A percentile compares a stretch with the other conserved stretches of the same genome.
These are phyloP conservation scores for Candida odintsovae DNA, from an alignment of 805 yeast species.

Conservation along the genomic window DNA sequence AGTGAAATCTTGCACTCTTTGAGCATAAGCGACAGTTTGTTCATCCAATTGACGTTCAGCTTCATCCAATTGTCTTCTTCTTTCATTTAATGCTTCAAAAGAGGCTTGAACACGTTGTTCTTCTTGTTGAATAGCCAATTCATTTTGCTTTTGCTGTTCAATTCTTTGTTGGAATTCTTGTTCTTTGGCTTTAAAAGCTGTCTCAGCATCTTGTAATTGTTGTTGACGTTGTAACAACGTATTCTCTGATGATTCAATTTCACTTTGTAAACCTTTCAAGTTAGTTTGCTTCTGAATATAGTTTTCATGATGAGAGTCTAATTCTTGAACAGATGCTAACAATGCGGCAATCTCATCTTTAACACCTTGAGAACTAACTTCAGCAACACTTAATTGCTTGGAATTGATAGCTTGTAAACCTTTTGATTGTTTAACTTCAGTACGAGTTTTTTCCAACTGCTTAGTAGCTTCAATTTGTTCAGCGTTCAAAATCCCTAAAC, in stretches of 20 bases:
- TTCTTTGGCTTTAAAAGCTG: constrained; percentile 15
- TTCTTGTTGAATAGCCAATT: constrained; percentile 30
- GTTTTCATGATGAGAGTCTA: constrained; percentile 33
- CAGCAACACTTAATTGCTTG: constrained; percentile 64
- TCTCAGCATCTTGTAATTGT: constrained; percentile 12
- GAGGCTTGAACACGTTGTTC: constrained; percentile 29
- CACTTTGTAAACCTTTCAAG: constrained; percentile 23
- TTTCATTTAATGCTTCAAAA: constrained; percentile 29
- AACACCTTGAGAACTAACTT: constrained; percentile 41
- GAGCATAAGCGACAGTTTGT: constrained; percentile 32
- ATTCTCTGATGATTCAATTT: constrained; percentile 32
- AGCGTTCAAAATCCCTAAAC: constrained; percentile 58
- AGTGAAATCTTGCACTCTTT: constrained; percentile 32
- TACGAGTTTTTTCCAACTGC: constrained; percentile 45
- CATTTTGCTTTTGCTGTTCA: constrained; percentile 30
- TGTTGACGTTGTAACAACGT: constrained; percentile 27
- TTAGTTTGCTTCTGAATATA: constrained; percentile 31
- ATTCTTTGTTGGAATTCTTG: constrained; percentile 28
- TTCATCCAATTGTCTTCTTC: constrained; percentile 31
- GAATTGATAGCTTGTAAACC: constrained; percentile 60
- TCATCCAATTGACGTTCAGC: constrained; percentile 35
- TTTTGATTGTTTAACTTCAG: constrained; percentile 54
- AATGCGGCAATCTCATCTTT: constrained; percentile 34
- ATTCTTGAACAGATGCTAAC: constrained; percentile 27
- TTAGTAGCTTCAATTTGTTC: constrained; percentile 55